phyloP scores from a whole-genome alignment of 2,329 filamentous ascomycete genomes.

The Thelonectria blattea region DNA sequence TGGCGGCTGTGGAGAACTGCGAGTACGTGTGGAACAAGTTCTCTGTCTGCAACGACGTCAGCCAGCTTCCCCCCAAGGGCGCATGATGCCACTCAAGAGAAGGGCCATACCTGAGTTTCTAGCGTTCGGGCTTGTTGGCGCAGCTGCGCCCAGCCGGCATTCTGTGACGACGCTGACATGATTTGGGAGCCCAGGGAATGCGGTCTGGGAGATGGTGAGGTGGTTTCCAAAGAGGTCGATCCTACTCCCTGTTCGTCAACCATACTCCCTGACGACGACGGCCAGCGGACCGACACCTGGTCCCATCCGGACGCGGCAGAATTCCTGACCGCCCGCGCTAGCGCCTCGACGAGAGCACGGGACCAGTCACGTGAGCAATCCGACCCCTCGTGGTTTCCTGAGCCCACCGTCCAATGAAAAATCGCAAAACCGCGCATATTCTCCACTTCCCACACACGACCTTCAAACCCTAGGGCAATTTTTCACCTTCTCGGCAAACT shows the following conservation, averaged over 20 bases:
- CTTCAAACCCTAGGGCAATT: constrained; percentile 48
- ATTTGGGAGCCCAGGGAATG: constrained; percentile 18
- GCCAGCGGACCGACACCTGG: constrained; percentile 25
- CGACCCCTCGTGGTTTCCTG: constrained; percentile 4
- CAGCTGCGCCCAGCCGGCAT: constrained; percentile 86
- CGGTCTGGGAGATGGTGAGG: constrained; percentile 22
- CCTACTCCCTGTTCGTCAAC: constrained; percentile 22
- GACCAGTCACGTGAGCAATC: constrained; percentile 31
- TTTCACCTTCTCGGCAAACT: constrained; percentile 46
- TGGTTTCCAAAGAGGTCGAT: constrained; percentile 19
- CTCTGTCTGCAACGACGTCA: constrained; percentile 70
- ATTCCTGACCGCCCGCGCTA: constrained; percentile 38
- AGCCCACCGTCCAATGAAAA: constrained; percentile 41
- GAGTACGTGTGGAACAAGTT: constrained; percentile 84
- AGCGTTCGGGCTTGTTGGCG: constrained; percentile 88
- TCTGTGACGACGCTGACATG: constrained; percentile 62
- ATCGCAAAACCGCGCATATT: constrained; percentile 32
- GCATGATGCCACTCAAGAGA: constrained; percentile 23
- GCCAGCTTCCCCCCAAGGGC: constrained; percentile 15
- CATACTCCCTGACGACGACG: constrained; percentile 34
- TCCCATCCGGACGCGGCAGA: constrained; percentile 34
- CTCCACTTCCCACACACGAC: constrained; percentile 32
- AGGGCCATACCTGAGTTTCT: constrained; percentile 78
- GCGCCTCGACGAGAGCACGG: constrained; percentile 7
- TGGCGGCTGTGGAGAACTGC: constrained; percentile 82